phyloP scores from a whole-genome alignment of 2,329 filamentous ascomycete species.

The Fusarium sp. region DNA sequence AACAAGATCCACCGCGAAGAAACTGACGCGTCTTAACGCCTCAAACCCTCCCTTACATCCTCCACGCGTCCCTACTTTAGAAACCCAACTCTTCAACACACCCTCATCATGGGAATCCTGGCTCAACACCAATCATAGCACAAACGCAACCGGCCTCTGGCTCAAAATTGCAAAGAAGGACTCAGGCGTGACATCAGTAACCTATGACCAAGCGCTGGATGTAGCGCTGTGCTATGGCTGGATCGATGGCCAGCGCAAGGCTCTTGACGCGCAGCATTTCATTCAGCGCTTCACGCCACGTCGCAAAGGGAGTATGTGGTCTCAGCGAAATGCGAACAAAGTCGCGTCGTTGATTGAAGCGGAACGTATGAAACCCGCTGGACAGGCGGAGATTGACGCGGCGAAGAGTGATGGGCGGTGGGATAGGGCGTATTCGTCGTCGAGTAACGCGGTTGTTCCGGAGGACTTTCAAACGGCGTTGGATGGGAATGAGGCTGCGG shows the following conservation, averaged over 20 bases:
- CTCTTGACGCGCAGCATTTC: constrained; percentile 62
- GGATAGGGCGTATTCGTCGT: constrained; percentile 68
- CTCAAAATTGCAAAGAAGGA: constrained; percentile 64
- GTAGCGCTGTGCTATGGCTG: constrained; percentile 71
- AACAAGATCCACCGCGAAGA: constrained; percentile 36
- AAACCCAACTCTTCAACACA: constrained; percentile 34
- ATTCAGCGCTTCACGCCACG: constrained; percentile 71
- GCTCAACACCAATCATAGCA: constrained; percentile 31
- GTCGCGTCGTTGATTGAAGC: constrained; percentile 59
- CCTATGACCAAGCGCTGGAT: constrained; percentile 66
- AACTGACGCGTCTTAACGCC: neutral
- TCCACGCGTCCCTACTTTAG: neutral
- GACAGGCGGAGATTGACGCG: constrained; percentile 64
- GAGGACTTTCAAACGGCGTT: constrained; percentile 63
- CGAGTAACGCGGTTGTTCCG: constrained; percentile 62
- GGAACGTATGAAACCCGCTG: constrained; percentile 64
- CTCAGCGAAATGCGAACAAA: constrained; percentile 69
- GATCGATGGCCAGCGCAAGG: constrained; percentile 69
- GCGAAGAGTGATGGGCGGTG: constrained; percentile 70
- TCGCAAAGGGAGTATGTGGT: constrained; percentile 68
- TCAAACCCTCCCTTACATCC: fast-evolving
- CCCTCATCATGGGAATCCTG: constrained; percentile 36
- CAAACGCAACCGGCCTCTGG: constrained; percentile 57
- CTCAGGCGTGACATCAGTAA: constrained; percentile 59
- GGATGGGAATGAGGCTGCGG: constrained; percentile 53